Conservation (phyloP, 345 rosid genomes). For the Eucalyptus erythrocorys region DNA sequence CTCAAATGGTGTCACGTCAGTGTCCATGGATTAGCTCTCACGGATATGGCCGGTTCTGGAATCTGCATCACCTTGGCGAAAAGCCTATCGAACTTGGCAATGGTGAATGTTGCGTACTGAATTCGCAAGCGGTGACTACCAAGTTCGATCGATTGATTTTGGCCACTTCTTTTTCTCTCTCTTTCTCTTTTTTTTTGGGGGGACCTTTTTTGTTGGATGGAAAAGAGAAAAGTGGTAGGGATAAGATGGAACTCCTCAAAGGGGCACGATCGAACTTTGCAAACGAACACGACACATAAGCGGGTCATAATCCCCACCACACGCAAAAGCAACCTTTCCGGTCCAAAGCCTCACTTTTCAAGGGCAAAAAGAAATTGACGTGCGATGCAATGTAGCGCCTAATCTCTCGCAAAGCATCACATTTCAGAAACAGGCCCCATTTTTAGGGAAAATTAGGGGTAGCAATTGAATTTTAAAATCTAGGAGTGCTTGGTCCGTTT, state of each 20-base stretch:
- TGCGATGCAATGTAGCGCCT: background rate
- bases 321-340: background rate
- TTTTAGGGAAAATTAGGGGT: background rate
- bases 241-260: background rate
- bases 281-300: background rate
- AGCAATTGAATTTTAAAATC: background rate
- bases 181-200: accelerated
- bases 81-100: background rate
- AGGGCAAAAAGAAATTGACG: background rate
- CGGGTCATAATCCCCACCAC: background rate
- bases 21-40: background rate
- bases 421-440: background rate
- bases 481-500: accelerated
- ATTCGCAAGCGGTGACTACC: background rate
- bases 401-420: background rate
- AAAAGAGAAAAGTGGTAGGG: background rate
- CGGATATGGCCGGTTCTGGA: background rate
- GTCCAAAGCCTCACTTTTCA: background rate
- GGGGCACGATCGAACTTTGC: background rate
- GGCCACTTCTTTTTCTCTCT: background rate
- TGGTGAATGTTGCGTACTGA: background rate
- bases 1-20: background rate
- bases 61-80: background rate
- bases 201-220: background rate
- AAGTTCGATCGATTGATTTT: background rate